Base-by-base conservation (phyloP, 106 monocot species). In the Allium cepa region DNA sequence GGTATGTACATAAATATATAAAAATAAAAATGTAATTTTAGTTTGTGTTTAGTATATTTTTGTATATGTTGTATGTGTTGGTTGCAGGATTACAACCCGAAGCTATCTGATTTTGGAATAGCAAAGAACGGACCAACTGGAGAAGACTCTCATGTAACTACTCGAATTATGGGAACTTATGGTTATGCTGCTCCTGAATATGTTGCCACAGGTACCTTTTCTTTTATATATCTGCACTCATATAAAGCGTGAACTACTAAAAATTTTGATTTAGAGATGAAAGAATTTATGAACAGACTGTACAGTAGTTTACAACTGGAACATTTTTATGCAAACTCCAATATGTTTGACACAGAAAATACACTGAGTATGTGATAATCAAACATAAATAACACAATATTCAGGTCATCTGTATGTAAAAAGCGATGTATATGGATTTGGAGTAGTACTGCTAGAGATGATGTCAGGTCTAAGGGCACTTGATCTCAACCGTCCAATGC, bases 351-450 rank as follows among this genome's bases (percentile, higher is more conserved):
- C 22, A 22, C 1, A 22, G 36, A 4, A 36, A 36, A 36, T 36
- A 36, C 15, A 3, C 26, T 7, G 36, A 36, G 22, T 36, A 36
- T 36, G 36, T 36, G 36, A 36, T 36, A 36, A 36, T 36, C 36
- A 36, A 36, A 36, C 53, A 55, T 55, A 55, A 55, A 4, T 8
- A 15, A 55, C 2, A 55, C 15, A 15, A 55, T 8, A 12, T 26
- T 36, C 68, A 90, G 92, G 92, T 9, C 87, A 84, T 71, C 67
- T 91, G 5, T 87, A 87, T 47, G 87, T 87, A 63, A 87, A 80
- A 77, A 91, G 91, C 58, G 91, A 91, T 26, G 91, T 91, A 6
- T 91, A 91, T 49, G 91, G 91, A 8, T 91, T 91, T 53, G 91
- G 91, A 11, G 87, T 91, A 22, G 84, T 91, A 49, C 71, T 91